Evolutionary conservation across 2,329 filamentous ascomycete genomes (phyloP).

Genomic region (Didymella arachidicola): DNA sequence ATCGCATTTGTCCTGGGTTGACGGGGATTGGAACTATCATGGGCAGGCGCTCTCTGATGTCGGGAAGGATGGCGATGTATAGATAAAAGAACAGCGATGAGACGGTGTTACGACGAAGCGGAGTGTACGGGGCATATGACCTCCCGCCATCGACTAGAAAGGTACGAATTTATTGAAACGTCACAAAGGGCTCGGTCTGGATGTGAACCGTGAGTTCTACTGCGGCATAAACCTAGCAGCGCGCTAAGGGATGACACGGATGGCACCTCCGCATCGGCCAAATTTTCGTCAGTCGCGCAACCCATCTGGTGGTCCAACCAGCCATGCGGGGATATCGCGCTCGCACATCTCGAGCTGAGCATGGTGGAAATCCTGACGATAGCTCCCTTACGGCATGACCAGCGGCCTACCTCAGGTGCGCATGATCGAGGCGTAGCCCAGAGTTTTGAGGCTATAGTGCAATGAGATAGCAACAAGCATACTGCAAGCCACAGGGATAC

Average conservation of each 20-base stretch:
- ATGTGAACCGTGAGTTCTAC: neutral
- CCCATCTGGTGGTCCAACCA: neutral
- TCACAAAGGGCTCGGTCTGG: neutral
- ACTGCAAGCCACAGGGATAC: neutral
- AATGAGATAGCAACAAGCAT: neutral
- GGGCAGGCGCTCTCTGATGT: slow-evolving; percentile 26
- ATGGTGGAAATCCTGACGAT: neutral
- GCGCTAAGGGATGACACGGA: neutral
- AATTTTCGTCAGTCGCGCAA: neutral
- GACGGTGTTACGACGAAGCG: slow-evolving; percentile 2
- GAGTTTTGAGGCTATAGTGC: neutral
- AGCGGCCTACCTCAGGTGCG: neutral
- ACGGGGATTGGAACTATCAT: slow-evolving; percentile 10
- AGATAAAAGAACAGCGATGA: slow-evolving; percentile 17
- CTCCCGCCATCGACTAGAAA: slow-evolving; percentile 6
- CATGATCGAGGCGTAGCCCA: neutral
- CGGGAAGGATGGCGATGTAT: slow-evolving; percentile 20
- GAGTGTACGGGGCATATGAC: slow-evolving; percentile 10
- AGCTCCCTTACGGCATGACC: neutral
- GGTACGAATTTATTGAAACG: neutral
- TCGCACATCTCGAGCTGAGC: neutral
- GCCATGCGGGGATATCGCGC: neutral
- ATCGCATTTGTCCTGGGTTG: slow-evolving; percentile 22
- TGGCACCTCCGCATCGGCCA: neutral
- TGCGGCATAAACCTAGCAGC: neutral